Evolutionary conservation across 2,329 filamentous ascomycete species (phyloP), one percentile per base, ranked within the genome.

Genomic region (Xylaria sp.): DNA sequence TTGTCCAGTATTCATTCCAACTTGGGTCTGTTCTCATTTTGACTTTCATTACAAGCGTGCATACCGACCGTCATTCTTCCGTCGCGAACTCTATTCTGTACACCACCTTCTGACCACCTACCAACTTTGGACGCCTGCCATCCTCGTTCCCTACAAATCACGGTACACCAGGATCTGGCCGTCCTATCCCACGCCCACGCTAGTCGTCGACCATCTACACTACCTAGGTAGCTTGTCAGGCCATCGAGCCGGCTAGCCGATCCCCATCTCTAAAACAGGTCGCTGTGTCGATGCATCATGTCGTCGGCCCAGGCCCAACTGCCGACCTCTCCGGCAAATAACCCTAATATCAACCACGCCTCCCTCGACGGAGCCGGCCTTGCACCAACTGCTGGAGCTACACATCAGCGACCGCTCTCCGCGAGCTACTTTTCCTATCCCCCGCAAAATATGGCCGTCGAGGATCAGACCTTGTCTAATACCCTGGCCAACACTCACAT

Each of bases 401-500:
- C 66, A 55, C 59, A 63, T 62, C 70, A 67, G 41, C 68, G 68
- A 65, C 73, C 54, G 60, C 60, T 60, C 51, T 72, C 75, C 44
- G 73, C 66, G 48, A 73, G 73, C 68, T 79, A 81, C 70, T 79
- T 78, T 20, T 63, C 74, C 58, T 76, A 79, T 37, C 70, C 65
- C 52, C 69, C 68, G 52, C 74, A 76, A 62, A 65, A 70, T 37
- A 62, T 66, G 63, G 58, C 68, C 20, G 69, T 78, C 6, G 78
- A 81, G 69, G 74, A 80, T 63, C 77, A 79, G 62, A 80, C 80
- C 3, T 52, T 79, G 46, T 76, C 78, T 63, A 82, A 82, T 68
- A 81, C 81, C 1, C 59, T 79, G 23, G 77, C 80, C 51, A 82
- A 83, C 72, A 71, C 80, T 5, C 77, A 80, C 54, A 70, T 77